Percentiles rank a stretch among this genome's conserved stretches.
Evolutionary conservation across 169 alveolate species (phyloP).

Genomic region (Plasmodium vivax): DNA sequence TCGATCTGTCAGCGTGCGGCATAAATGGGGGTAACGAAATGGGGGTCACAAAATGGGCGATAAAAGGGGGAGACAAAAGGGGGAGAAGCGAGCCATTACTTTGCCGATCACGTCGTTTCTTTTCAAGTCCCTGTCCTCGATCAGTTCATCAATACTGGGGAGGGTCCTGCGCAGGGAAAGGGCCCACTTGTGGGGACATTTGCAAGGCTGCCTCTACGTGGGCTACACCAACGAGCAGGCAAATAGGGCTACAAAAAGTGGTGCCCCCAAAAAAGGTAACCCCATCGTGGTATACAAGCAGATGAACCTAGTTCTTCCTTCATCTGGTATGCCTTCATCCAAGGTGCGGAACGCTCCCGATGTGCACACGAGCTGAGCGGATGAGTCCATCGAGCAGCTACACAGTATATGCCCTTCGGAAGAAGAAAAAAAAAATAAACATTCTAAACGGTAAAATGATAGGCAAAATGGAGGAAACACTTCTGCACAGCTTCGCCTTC

Average conservation of each 20-base stretch:
- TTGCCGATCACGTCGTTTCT: constrained; percentile 41
- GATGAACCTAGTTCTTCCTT: background rate
- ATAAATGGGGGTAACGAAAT: background rate
- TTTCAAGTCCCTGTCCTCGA: constrained; percentile 22
- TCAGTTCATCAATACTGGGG: background rate
- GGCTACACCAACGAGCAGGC: background rate
- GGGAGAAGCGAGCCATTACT: constrained; percentile 4
- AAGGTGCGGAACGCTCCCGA: background rate
- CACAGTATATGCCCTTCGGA: constrained; percentile 44
- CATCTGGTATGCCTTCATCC: constrained; percentile 6
- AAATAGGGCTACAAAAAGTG: background rate
- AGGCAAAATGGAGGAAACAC: background rate
- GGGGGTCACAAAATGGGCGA: background rate
- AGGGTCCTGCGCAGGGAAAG: background rate
- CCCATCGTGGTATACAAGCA: background rate
- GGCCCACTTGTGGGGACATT: background rate
- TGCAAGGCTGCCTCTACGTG: background rate
- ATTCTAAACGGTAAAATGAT: background rate
- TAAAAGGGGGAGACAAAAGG: background rate
- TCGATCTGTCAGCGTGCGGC: constrained; percentile 41
- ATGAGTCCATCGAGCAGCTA: constrained; percentile 45
- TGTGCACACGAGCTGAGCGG: constrained; percentile 29
- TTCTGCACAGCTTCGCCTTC: background rate
- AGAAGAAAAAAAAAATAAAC: background rate
- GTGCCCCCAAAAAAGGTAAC: background rate